Conservation (phyloP, 2,329 filamentous ascomycete species). For the Polychaeton citri region DNA sequence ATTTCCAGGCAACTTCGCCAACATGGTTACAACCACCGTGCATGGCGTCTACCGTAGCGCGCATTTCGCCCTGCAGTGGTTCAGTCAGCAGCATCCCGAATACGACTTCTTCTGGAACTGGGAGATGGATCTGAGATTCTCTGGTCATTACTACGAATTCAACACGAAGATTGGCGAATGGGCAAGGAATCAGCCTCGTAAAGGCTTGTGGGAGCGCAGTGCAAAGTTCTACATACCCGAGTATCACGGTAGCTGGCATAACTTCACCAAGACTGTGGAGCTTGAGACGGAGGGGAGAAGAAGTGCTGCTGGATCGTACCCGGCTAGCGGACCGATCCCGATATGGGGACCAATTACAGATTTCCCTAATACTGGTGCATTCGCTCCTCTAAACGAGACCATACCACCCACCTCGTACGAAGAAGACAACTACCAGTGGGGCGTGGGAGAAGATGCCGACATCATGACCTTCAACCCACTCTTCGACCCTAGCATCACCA, state of each 20-base stretch:
- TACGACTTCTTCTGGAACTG: slow-evolving; percentile 61
- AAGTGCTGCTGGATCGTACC: slow-evolving; percentile 29
- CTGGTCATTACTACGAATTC: slow-evolving; percentile 73
- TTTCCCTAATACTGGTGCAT: slow-evolving; percentile 30
- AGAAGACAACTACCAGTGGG: slow-evolving; percentile 59
- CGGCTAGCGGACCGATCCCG: slow-evolving; percentile 37
- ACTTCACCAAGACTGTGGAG: slow-evolving; percentile 54
- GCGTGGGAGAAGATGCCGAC: slow-evolving; percentile 62
- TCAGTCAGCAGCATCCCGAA: slow-evolving; percentile 35
- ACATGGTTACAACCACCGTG: slow-evolving; percentile 51
- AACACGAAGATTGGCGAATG: slow-evolving; percentile 53
- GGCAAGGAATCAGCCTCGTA: slow-evolving; percentile 54
- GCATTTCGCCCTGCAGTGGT: slow-evolving; percentile 39
- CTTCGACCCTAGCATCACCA: slow-evolving; percentile 59
- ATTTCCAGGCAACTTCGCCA: slow-evolving; percentile 58
- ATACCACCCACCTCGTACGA: slow-evolving; percentile 46
- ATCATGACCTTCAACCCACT: slow-evolving; percentile 65
- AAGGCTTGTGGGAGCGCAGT: slow-evolving; percentile 60
- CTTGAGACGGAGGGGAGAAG: slow-evolving; percentile 33
- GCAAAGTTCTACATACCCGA: slow-evolving; percentile 61
- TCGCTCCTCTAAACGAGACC: slow-evolving; percentile 48
- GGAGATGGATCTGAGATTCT: slow-evolving; percentile 76
- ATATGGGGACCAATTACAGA: slow-evolving; percentile 50
- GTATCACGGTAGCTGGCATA: slow-evolving; percentile 52
- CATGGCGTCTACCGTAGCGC: slow-evolving; percentile 75